Evolutionary conservation across 2,329 filamentous ascomycete genomes (phyloP).

Genomic region (Chrysoporthe puriensis): DNA sequence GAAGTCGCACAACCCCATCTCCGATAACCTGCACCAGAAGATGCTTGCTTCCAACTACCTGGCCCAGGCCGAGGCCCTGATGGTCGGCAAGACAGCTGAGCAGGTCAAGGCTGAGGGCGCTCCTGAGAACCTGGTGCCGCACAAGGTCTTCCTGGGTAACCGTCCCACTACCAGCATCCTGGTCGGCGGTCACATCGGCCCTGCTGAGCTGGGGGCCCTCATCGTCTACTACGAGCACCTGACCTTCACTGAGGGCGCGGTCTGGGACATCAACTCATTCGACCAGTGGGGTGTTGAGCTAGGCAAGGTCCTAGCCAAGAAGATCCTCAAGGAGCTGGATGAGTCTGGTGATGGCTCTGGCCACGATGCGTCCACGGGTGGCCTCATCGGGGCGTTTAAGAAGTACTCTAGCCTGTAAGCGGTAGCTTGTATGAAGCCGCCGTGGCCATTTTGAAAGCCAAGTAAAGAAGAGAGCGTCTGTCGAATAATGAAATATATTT

Average conservation of each 20-base stretch:
- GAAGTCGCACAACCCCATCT: constrained; percentile 94
- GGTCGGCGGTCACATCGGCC: constrained; percentile 87
- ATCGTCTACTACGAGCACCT: constrained; percentile 99
- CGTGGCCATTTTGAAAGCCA: neutral
- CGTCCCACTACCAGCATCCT: constrained; percentile 94
- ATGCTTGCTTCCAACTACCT: constrained; percentile 94
- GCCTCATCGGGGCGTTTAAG: constrained; percentile 92
- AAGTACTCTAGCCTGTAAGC: constrained; percentile 59
- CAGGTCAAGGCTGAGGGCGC: constrained; percentile 77
- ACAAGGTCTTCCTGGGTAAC: constrained; percentile 99
- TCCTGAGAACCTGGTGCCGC: constrained; percentile 78
- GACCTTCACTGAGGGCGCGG: constrained; percentile 94
- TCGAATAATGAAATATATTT: constrained; percentile 11
- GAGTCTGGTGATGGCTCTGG: constrained; percentile 68
- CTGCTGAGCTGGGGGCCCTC: constrained; percentile 87
- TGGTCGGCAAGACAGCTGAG: constrained; percentile 87
- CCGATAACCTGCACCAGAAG: constrained; percentile 92
- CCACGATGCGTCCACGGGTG: constrained; percentile 87
- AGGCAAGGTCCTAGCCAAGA: constrained; percentile 94
- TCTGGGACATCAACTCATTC: constrained; percentile 99
- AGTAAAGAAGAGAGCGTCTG: neutral
- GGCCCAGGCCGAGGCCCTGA: constrained; percentile 83
- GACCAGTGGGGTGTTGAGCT: constrained; percentile 99
- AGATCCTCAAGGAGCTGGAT: constrained; percentile 85
- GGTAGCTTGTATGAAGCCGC: neutral